A percentile compares a stretch with the other conserved stretches of the same genome.
phyloP scores from a whole-genome alignment of 305 asterid species.

The Rubia balearica region DNA sequence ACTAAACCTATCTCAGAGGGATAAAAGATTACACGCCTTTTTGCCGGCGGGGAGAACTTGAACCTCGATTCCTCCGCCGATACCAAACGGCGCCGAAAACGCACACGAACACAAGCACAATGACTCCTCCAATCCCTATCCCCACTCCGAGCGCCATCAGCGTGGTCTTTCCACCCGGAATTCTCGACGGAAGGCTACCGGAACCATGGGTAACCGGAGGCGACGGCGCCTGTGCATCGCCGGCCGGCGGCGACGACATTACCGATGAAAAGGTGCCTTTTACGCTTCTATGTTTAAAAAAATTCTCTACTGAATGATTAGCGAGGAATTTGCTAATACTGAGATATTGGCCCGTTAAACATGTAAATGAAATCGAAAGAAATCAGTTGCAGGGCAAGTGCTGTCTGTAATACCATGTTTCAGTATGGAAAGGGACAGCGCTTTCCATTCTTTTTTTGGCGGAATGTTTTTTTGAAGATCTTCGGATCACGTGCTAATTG shows the following conservation, averaged over 20 bases:
- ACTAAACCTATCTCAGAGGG: neutral
- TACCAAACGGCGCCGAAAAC: constrained; percentile 52
- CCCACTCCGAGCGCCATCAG: constrained; percentile 70
- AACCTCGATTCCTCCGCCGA: constrained; percentile 52
- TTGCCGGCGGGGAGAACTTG: constrained; percentile 26
- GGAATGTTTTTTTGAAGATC: constrained; percentile 2
- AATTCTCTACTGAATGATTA: neutral
- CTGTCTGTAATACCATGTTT: neutral
- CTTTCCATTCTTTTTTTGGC: constrained; percentile 6
- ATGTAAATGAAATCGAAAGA: neutral
- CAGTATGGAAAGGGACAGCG: neutral
- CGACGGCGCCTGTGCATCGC: constrained; percentile 28
- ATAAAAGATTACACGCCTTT: constrained; percentile 35
- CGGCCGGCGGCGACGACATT: constrained; percentile 50
- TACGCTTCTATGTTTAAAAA: neutral
- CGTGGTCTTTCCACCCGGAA: constrained; percentile 26
- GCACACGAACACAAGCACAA: constrained; percentile 60
- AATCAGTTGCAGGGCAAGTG: neutral
- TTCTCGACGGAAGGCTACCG: constrained; percentile 23
- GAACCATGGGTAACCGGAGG: constrained; percentile 21
- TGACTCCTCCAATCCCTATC: constrained; percentile 70
- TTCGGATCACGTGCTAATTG: neutral
- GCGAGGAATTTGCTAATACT: neutral
- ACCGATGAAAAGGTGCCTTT: constrained; percentile 19
- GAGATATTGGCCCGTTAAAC: neutral